Conservation (phyloP, 768 basidiomycete species). For the Kwoniella sp. region DNA sequence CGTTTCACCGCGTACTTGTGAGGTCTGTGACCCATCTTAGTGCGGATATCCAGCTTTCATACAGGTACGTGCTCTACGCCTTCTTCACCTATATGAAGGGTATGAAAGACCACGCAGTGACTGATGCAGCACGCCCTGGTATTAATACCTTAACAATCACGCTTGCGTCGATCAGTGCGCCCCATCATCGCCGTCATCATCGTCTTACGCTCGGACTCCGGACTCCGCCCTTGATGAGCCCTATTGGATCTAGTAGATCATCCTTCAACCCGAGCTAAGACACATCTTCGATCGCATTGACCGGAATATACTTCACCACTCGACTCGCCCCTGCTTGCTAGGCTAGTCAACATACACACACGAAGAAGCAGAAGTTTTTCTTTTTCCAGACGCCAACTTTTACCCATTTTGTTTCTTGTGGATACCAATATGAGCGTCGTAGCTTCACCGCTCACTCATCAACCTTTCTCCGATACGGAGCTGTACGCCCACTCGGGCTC, state of each 20-base stretch:
- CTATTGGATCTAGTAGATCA: constrained; percentile 8
- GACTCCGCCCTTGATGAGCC: not conserved
- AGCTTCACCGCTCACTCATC: constrained; percentile 23
- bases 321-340: not conserved
- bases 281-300: constrained; percentile 3
- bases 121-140: not conserved
- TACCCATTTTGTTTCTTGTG: not conserved
- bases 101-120: not conserved
- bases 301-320: not conserved
- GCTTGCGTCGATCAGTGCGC: not conserved
- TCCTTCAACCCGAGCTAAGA: constrained; percentile 18
- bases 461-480: constrained; percentile 33
- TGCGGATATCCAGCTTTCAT: not conserved
- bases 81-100: not conserved
- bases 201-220: constrained; percentile 4
- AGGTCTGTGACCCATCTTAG: constrained; percentile 21
- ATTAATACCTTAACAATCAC: not conserved
- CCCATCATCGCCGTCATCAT: not conserved
- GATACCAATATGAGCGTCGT: constrained; percentile 29
- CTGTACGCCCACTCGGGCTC: constrained; percentile 29
- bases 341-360: not conserved
- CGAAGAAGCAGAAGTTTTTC: not conserved
- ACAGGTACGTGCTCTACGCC: not conserved
- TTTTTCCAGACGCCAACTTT: not conserved
- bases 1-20: not conserved